Evolutionary conservation across 768 basidiomycete genomes (phyloP), one percentile per base, ranked within the genome.

Genomic region (Zangia roseola): DNA sequence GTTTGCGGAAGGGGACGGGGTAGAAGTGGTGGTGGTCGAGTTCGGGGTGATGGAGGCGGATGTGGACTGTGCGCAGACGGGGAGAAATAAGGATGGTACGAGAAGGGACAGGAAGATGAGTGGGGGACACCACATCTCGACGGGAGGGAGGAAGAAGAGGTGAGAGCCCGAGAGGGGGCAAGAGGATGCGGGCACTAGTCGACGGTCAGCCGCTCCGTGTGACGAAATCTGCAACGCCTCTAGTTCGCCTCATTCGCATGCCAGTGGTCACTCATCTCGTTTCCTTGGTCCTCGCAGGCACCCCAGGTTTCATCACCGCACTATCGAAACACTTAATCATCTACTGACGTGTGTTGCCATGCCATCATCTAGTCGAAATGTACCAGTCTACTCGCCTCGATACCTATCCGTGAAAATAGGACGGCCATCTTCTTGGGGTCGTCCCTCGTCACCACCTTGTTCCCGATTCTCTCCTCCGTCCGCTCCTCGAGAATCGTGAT

Each of bases 401-500:
- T 67, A 6, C 72, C 69, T 41, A 84, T 61, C 53, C 70, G 69
- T 31, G 67, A 67, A 49, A 82, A 62, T 46, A 83, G 71, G 37
- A 71, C 60, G 47, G 46, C 34, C 72, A 84, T 74, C 52, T 55
- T 59, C 65, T 66, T 72, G 38, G 72, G 64, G 23, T 65, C 69
- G 49, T 74, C 69, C 49, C 51, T 60, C 50, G 50, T 54, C 21
- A 55, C 53, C 41, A 58, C 63, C 40, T 52, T 61, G 31, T 60
- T 66, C 24, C 66, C 64, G n/a, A 49, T 49, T 40, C 61, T 64
- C 46, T 60, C 69, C 33, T 60, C 70, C 45, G 67, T 52, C 20
- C 50, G 49, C 51, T 58, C 70, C 40, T 79, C 76, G 30, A 90
- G 64, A 33, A 89, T 71, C 23, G 74, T 81, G 49, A 91, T 71